A percentile compares a stretch with the other conserved stretches of the same genome.
Evolutionary conservation across 2,329 filamentous ascomycete genomes (phyloP).

Genomic region (Fusarium sp.): DNA sequence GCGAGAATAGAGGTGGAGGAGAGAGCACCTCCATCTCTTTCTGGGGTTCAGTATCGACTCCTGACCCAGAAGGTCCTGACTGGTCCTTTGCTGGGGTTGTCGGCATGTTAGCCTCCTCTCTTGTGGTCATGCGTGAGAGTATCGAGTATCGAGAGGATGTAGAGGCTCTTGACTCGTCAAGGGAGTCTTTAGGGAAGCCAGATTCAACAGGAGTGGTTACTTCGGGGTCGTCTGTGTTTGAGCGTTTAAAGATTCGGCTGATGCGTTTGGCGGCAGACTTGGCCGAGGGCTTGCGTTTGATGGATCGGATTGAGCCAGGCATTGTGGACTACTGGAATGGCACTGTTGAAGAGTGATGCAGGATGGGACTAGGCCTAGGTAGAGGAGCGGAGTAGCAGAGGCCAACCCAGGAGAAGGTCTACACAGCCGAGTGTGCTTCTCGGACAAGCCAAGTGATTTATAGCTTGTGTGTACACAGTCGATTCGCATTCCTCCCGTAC

Average conservation of each 20-base stretch:
- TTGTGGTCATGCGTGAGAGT: constrained; percentile 26
- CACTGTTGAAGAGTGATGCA: not conserved
- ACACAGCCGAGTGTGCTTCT: not conserved
- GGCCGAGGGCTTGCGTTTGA: constrained; percentile 26
- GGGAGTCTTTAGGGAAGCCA: constrained; percentile 16
- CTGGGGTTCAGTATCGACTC: constrained; percentile 19
- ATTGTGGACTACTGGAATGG: not conserved
- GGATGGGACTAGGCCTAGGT: no score
- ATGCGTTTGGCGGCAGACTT: constrained; percentile 36
- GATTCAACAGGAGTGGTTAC: not conserved
- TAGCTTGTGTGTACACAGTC: constrained; percentile 8
- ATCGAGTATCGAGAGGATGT: constrained; percentile 33
- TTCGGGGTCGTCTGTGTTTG: constrained; percentile 25
- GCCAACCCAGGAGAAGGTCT: constrained; percentile 1
- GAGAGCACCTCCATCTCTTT: not conserved
- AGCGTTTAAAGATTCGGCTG: constrained; percentile 32
- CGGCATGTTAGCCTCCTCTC: constrained; percentile 18
- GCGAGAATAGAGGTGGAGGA: constrained; percentile 14
- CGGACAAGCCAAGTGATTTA: constrained; percentile 24
- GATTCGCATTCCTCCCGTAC: not conserved
- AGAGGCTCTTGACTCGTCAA: constrained; percentile 16
- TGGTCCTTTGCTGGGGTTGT: constrained; percentile 12
- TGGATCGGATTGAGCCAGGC: constrained; percentile 31
- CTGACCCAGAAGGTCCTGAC: constrained; percentile 13
- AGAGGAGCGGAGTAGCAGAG: not conserved